Base-by-base conservation (phyloP, 2,329 filamentous ascomycete genomes). In the Fusarium fracticaudum region DNA sequence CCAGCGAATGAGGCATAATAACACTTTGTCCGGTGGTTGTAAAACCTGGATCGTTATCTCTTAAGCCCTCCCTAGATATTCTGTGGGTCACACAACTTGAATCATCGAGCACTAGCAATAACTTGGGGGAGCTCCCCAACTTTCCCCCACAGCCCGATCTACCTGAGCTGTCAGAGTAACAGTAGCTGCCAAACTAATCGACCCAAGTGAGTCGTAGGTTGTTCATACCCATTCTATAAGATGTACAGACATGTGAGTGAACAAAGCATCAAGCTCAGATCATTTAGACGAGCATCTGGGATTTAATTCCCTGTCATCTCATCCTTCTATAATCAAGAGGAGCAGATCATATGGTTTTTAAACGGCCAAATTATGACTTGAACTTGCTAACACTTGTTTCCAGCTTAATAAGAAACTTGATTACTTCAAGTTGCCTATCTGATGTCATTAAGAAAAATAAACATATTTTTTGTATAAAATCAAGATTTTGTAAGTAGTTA, bases 231-330 rank as follows among this genome's bases (percentile, higher is more conserved):
- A 35, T n/a, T 31, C 29, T 18, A 18, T 4, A 17, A 24, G 8
- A 1, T 48, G 4, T 4, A 13, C 8, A 13, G 6, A 59, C 13
- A 12, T 47, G 4, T 0, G 2, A 8, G 38, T 29, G 15, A n/a
- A 33, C 11, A 51, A 51, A 22, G 11, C 11, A 31, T 24, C 6
- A 8, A 48, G 11, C 17, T 37, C 10, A 3, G 14, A 29, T 9
- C 18, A 29, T 29, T 26, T 6, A 54, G 13, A 8, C 18, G 5
- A 17, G 24, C 14, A 26, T 26, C 33, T 12, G 9, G 13, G 9
- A 3, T 26, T 53, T 12, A 12, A 37, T 7, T 22, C 6, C 18
- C 5, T 26, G 7, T 17, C 26, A 9, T 22, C 18, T 15, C 9
- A 12, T 26, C 15, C 50, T 22, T 26, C n/a, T 20, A 15, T 15